Percentiles rank a stretch among this genome's conserved stretches.
Evolutionary conservation across 352 stramenopile species (phyloP).

Genomic region (Globisporangium nodosum): DNA sequence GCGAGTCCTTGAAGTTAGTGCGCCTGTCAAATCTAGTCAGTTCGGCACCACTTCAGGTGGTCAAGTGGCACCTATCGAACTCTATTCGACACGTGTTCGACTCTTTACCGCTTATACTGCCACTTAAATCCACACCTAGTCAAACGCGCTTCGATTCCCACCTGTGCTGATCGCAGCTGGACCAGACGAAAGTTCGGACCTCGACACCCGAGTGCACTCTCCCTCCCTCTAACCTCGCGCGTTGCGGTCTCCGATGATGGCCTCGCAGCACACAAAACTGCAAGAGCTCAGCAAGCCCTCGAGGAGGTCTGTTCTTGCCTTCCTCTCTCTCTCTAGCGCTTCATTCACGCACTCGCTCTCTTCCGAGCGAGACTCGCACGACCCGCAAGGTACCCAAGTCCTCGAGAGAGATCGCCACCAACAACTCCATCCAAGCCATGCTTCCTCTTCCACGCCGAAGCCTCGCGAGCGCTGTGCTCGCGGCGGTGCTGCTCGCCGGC

Average conservation of each 20-base stretch:
- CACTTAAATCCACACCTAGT: too few relatives aligned
- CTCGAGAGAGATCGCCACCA: not conserved
- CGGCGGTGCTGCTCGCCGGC: not conserved
- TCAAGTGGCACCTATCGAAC: too few relatives aligned
- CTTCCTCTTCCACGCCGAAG: constrained; percentile 1
- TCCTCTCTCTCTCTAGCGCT: not conserved
- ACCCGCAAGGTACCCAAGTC: not conserved
- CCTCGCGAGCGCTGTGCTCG: constrained; percentile 1
- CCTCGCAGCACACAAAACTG: too few relatives aligned
- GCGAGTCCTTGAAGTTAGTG: not conserved
- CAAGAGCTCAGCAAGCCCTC: too few relatives aligned
- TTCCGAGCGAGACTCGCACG: not conserved
- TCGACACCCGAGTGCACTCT: not conserved
- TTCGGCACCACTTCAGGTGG: not conserved
- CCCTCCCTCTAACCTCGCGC: too few relatives aligned
- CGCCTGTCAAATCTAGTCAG: not conserved
- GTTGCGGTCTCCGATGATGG: too few relatives aligned
- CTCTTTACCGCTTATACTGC: too few relatives aligned
- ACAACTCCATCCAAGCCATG: not conserved
- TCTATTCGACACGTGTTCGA: too few relatives aligned
- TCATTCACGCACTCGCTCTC: not conserved
- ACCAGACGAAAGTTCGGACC: not conserved
- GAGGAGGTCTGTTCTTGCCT: too few relatives aligned
- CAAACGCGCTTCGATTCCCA: too few relatives aligned
- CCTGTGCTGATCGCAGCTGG: too few relatives aligned